Conservation (phyloP, 2,329 filamentous ascomycete genomes). For the Delphinella strobiligena region DNA sequence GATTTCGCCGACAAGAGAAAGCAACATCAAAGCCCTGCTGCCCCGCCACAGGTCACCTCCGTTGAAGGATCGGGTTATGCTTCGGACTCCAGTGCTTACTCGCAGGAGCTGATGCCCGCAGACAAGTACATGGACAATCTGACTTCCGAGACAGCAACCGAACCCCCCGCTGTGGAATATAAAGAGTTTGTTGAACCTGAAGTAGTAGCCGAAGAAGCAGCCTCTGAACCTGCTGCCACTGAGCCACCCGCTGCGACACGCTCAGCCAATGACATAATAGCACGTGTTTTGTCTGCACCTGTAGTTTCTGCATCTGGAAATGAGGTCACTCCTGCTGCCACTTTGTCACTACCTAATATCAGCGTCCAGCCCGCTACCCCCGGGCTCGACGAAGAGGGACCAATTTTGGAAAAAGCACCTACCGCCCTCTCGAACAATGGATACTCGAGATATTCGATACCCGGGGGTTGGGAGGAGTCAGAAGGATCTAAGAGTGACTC, state of each 20-base stretch:
- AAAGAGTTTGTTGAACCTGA: background rate
- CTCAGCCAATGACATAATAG: background rate
- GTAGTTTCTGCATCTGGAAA: background rate
- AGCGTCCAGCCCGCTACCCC: constrained; percentile 24
- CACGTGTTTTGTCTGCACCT: background rate
- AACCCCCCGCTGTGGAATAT: background rate
- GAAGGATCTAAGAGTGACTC: constrained; percentile 1
- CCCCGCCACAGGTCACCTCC: constrained; percentile 59
- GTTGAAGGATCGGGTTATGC: constrained; percentile 53
- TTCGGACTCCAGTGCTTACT: constrained; percentile 38
- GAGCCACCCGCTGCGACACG: too few species aligned
- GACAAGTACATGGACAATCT: background rate
- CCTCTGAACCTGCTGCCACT: too few species aligned
- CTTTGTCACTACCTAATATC: constrained; percentile 18
- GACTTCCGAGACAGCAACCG: background rate
- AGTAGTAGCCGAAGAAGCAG: background rate
- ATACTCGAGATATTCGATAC: constrained; percentile 7
- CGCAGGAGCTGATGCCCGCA: constrained; percentile 5
- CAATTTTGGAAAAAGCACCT: background rate
- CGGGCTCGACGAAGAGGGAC: constrained; percentile 14
- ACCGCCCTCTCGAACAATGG: too few species aligned
- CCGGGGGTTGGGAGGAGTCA: constrained; percentile 9
- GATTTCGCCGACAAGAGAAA: constrained; percentile 41
- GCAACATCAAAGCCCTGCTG: constrained; percentile 45
- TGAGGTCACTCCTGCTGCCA: background rate